Base-by-base conservation (phyloP, 2,329 filamentous ascomycete species). In the Claviceps sp. region DNA sequence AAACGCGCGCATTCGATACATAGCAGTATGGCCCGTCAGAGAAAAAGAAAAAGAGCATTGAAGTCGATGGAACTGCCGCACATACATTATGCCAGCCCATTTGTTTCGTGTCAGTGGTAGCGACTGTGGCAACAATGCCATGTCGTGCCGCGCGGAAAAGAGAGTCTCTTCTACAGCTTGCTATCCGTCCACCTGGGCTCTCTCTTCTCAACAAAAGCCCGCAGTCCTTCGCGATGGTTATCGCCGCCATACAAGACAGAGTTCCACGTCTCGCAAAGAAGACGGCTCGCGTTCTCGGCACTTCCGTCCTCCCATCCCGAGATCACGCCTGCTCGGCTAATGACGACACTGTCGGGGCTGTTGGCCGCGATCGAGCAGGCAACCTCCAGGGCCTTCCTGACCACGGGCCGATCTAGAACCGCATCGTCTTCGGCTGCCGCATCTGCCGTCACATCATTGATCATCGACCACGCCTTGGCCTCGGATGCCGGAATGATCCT, bases 191-290 rank as follows among this genome's bases (percentile, higher is more conserved):
- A 90, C 40, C 71, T 71, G 1, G 85, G 79, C 67, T 78, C 76
- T 61, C 84, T 73, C 74, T 82, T 88, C 73, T 89, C 85, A 18
- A 86, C 82, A 70, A 91, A 91, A 55, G 85, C 86, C 67, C 65
- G 71, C 20, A 90, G 72, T 0, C 86, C 87, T 67, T 90, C 86
- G 52, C 75, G 77, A 67, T 88, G 81, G 65, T 91, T 91, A 58
- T 85, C 82, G 0, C 80, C 84, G 2, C 71, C 74, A 55, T 82
- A 72, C 52, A 90, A 72, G 54, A 71, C 71, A 51, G 70, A 70
- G 60, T 78, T 83, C 71, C 82, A 77, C 1, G 74, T 75, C 51
- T 73, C 16, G 74, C 71, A 52, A 86, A 63, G 56, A 78, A 62
- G 55, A 70, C 70, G 38, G 81, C 86, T 9, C 70, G 84, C 55